A percentile compares a stretch with the other conserved stretches of the same genome.
phyloP scores from a whole-genome alignment of 2,329 filamentous ascomycete species.

The Fonsecaea erecta region DNA sequence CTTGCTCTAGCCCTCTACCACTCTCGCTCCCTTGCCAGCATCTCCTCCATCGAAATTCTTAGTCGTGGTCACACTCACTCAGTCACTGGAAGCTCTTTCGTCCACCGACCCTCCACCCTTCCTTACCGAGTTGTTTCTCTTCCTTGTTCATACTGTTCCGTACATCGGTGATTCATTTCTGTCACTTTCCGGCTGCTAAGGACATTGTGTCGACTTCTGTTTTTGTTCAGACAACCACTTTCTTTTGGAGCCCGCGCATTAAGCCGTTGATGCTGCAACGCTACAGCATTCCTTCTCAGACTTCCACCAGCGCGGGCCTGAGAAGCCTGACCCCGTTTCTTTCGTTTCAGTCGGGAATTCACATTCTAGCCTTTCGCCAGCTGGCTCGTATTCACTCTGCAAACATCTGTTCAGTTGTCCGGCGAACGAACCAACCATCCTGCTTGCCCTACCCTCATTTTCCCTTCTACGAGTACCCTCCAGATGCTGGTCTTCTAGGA shows the following conservation, averaged over 20 bases:
- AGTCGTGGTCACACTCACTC: conserved; percentile 13
- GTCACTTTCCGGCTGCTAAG: conserved; percentile 1
- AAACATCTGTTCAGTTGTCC: conserved; percentile 12
- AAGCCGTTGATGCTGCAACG: conserved; percentile 4
- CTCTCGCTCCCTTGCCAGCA: conserved; percentile 10
- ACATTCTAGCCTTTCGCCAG: conserved; percentile 19
- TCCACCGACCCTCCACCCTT: neutral
- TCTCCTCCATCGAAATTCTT: conserved; percentile 11
- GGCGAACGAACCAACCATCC: neutral
- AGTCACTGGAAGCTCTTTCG: neutral
- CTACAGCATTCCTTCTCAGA: conserved; percentile 30
- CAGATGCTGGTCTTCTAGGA: conserved; percentile 23
- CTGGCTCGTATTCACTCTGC: neutral
- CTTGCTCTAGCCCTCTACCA: conserved; percentile 1
- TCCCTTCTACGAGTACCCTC: conserved; percentile 6
- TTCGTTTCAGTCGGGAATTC: conserved; percentile 15
- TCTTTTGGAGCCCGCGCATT: conserved; percentile 10
- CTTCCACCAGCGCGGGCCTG: conserved; percentile 15
- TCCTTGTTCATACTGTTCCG: neutral
- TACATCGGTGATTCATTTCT: conserved; percentile 3
- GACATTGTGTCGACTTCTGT: neutral
- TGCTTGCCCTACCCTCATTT: neutral
- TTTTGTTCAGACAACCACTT: neutral
- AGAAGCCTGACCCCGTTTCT: neutral
- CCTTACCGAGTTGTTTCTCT: neutral